Conservation (phyloP, 805 yeast genomes). For the Lipomyces spencermartinsiae region DNA sequence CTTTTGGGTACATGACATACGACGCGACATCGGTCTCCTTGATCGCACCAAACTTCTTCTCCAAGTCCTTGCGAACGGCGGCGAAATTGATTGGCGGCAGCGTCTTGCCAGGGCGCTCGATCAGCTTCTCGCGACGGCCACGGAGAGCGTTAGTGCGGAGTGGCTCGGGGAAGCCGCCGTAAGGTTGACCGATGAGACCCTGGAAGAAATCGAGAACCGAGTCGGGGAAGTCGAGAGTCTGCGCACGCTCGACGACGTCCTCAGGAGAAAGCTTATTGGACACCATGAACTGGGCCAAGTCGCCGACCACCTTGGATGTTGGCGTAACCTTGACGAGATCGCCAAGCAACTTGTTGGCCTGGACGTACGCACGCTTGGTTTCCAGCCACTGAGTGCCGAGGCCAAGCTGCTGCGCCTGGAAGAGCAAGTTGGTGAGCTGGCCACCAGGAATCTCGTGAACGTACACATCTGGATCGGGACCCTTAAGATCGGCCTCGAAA, state of each 20-base stretch:
- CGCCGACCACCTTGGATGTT: conserved; percentile 99
- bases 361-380: conserved; percentile 92
- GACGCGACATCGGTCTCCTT: conserved; percentile 91
- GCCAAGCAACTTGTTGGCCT: conserved; percentile 89
- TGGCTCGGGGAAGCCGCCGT: conserved; percentile 99
- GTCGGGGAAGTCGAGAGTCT: conserved; percentile 96
- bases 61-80: conserved; percentile 73
- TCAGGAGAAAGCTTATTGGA: conserved; percentile 85
- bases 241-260: conserved; percentile 87
- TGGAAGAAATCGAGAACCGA: conserved; percentile 98
- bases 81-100: conserved; percentile 83
- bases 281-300: conserved; percentile 99
- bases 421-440: conserved; percentile 93
- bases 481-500: conserved; percentile 98
- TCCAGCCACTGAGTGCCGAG: conserved; percentile 95
- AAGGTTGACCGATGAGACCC: conserved; percentile 99
- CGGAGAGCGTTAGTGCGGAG: conserved; percentile 87
- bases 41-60: conserved; percentile 69
- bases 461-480: conserved; percentile 99
- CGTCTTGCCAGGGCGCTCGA: conserved; percentile 89
- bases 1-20: conserved; percentile 98
- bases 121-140: conserved; percentile 90
- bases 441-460: conserved; percentile 99
- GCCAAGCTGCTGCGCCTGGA: conserved; percentile 99
- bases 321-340: conserved; percentile 99